A percentile compares a stretch with the other conserved stretches of the same genome.
These are phyloP conservation scores for Adansonia gregorii DNA, from an alignment of 441 rosid species.

Conservation along the genomic window DNA sequence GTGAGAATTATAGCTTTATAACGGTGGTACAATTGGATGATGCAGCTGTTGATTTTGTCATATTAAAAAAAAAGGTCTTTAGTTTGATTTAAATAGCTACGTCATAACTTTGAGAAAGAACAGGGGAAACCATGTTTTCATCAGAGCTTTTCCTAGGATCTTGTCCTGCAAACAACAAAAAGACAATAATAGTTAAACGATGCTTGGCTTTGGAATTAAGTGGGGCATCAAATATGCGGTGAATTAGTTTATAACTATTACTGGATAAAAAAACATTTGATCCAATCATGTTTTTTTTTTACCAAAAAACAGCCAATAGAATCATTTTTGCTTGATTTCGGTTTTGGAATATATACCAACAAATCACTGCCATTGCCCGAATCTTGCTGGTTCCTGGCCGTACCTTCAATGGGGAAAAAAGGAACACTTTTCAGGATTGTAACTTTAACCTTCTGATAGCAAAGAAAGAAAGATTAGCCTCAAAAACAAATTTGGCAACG, in stretches of 20 bases:
- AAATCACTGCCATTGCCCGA: neutral
- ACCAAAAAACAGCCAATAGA: neutral
- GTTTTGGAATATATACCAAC: neutral
- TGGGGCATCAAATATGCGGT: neutral
- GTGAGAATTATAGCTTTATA: too few species aligned
- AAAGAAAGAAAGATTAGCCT: neutral
- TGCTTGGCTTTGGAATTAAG: constrained; percentile 5
- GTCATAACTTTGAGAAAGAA: neutral
- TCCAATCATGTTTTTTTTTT: neutral
- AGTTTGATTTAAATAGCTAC: too few species aligned
- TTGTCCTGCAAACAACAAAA: neutral
- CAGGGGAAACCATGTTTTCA: neutral
- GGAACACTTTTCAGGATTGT: too few species aligned
- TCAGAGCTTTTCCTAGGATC: neutral
- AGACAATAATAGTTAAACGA: neutral
- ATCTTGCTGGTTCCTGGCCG: neutral
- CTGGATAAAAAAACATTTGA: neutral
- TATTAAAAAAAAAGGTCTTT: neutral
- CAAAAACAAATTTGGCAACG: constrained; percentile 11
- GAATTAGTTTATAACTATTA: neutral
- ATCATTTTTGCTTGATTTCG: constrained; percentile 2
- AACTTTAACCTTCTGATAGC: neutral
- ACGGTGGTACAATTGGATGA: too few species aligned
- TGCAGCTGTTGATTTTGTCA: neutral
- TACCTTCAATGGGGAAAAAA: too few species aligned